Evolutionary conservation across 805 yeast genomes (phyloP), one percentile per base, ranked within the genome.

Genomic region (Lachancea cidri): DNA sequence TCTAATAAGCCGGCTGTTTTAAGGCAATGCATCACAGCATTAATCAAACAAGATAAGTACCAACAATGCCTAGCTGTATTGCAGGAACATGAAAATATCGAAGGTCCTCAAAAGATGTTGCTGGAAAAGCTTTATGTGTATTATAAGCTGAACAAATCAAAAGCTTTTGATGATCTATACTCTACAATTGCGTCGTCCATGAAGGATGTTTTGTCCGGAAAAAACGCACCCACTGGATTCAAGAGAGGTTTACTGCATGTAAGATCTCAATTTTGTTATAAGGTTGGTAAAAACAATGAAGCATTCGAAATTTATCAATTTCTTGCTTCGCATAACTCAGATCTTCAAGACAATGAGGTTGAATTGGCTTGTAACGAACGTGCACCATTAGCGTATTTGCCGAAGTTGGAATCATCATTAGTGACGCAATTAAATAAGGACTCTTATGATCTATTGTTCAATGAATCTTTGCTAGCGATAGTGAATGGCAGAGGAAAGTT

Each of bases 311-410:
- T 81, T 4, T 83, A 82, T 54, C 64, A 69, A 34, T 63, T 68
- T 2, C 62, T 83, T 45, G 57, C 77, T 9, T 38, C 58, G 3
- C 38, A 57, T 6, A 60, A 67, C 20, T 52, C 63, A 36, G 62
- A 60, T 25, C 68, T 65, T 3, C 48, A 50, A 3, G 66, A 63
- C 32, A 57, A 58, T 32, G 77, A 68, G 47, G 46, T 71, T 31
- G 94, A 84, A 58, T 62, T 84, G 43, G 64, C 75, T 22, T 79
- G 83, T 43, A 84, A 84, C 54, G 84, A 82, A 58, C 70, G 81
- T 44, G 87, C 89, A 2, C 77, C 79, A 9, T 61, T 79, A 17
- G 74, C 83, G 16, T 84, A 77, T 15, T 49, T 48, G 5, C 56
- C 60, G 20, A 46, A 49, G 9, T 16, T 17, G 14, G 44, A 33